These are phyloP conservation scores for Magnolia sinica DNA, from an alignment of 164 flowering plant species.

Conservation along the genomic window DNA sequence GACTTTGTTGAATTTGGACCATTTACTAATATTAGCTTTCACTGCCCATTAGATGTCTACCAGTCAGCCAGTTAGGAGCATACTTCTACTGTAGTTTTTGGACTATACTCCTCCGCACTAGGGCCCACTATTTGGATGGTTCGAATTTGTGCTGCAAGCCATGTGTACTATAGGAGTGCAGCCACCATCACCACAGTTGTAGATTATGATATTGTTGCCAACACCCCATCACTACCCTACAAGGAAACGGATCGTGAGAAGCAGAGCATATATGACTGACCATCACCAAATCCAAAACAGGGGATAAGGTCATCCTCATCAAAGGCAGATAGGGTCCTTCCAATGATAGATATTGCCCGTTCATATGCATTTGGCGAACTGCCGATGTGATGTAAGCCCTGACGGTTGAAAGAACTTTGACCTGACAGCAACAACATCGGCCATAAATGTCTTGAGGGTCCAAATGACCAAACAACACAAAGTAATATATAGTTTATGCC, in stretches of 20 bases:
- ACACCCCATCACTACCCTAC: not conserved
- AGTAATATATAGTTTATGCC: not conserved
- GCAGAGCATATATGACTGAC: constrained; percentile 21
- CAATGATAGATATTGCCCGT: constrained; percentile 61
- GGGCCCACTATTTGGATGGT: not conserved
- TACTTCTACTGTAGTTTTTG: not conserved
- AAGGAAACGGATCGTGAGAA: not conserved
- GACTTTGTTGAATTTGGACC: no score
- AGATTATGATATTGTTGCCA: not conserved
- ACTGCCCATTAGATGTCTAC: not conserved
- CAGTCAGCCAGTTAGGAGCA: not conserved
- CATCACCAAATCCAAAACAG: constrained; percentile 74
- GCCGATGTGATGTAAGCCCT: constrained; percentile 59
- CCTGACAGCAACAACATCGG: constrained; percentile 14
- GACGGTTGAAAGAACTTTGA: constrained; percentile 39
- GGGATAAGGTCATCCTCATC: constrained; percentile 74
- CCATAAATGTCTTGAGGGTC: not conserved
- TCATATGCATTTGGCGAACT: constrained; percentile 52
- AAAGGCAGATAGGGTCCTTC: constrained; percentile 59
- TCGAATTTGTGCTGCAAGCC: not conserved
- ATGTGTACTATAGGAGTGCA: not conserved
- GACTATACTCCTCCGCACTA: not conserved
- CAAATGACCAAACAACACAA: not conserved
- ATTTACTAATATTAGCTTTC: no score
- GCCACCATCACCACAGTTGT: not conserved